phyloP scores from a whole-genome alignment of 75 land plant species.

The Azolla pinnata region DNA sequence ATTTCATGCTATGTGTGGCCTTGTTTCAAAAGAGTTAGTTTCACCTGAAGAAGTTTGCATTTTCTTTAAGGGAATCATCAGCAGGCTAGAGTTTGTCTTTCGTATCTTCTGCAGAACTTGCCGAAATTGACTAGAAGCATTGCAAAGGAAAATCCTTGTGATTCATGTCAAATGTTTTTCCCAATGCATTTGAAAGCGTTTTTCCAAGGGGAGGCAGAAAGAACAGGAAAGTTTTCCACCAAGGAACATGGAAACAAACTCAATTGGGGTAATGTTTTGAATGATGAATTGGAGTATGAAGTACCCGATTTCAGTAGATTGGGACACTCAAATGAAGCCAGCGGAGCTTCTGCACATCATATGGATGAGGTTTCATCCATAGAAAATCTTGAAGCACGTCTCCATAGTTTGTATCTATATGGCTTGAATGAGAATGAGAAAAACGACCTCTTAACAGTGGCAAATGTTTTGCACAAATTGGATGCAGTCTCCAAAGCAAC shows the following conservation, averaged over 20 bases:
- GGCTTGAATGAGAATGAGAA: constrained; percentile 35
- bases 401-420: constrained; percentile 22
- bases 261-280: neutral
- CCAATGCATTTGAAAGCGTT: constrained; percentile 6
- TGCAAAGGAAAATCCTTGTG: neutral
- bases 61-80: constrained; percentile 7
- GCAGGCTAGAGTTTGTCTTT: constrained; percentile 3
- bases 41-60: neutral
- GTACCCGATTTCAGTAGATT: neutral
- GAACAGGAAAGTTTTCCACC: constrained; percentile 2
- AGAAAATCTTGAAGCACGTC: constrained; percentile 5
- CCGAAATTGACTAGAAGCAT: neutral
- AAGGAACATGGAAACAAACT: neutral
- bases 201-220: constrained; percentile 7
- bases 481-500: constrained; percentile 30
- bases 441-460: constrained; percentile 41
- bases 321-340: neutral
- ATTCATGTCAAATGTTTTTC: neutral
- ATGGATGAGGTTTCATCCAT: neutral
- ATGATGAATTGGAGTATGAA: neutral
- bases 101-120: neutral
- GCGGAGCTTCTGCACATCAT: neutral
- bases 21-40: neutral
- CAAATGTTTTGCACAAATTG: constrained; percentile 61
- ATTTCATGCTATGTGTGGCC: neutral